phyloP scores from a whole-genome alignment of 306 rosid genomes.

The Elaeagnus macrophylla region DNA sequence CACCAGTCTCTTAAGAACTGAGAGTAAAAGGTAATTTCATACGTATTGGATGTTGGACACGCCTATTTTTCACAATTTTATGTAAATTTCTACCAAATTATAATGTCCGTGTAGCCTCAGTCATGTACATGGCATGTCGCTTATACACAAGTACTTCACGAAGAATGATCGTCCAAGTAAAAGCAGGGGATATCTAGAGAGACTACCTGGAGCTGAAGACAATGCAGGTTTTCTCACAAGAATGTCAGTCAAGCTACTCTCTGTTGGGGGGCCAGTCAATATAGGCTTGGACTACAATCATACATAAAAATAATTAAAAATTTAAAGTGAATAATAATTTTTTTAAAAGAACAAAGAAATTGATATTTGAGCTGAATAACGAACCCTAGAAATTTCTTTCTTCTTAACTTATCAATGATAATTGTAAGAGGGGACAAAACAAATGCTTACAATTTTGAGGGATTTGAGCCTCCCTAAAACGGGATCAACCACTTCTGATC shows the following conservation, averaged over 20 bases:
- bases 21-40: too few species aligned
- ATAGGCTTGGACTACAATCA: conserved; percentile 66
- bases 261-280: conserved; percentile 60
- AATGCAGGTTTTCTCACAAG: conserved; percentile 74
- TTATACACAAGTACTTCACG: too few species aligned
- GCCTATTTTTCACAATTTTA: too few species aligned
- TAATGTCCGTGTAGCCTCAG: too few species aligned
- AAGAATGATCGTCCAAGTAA: too few species aligned
- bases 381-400: background rate
- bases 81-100: too few species aligned
- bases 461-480: conserved; percentile 58
- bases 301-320: conserved; percentile 8
- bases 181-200: background rate
- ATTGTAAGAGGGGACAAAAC: background rate
- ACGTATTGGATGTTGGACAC: too few species aligned
- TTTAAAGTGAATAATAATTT: background rate
- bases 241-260: conserved; percentile 80
- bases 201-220: conserved; percentile 47
- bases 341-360: background rate
- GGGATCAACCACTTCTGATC: conserved; percentile 59
- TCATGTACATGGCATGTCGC: too few species aligned
- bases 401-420: background rate
- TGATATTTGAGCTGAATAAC: conserved; percentile 5
- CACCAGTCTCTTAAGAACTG: too few species aligned
- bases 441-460: conserved; percentile 52